Conservation (phyloP, 1,284 basidiomycete species). For the Malassezia arunalokei region DNA sequence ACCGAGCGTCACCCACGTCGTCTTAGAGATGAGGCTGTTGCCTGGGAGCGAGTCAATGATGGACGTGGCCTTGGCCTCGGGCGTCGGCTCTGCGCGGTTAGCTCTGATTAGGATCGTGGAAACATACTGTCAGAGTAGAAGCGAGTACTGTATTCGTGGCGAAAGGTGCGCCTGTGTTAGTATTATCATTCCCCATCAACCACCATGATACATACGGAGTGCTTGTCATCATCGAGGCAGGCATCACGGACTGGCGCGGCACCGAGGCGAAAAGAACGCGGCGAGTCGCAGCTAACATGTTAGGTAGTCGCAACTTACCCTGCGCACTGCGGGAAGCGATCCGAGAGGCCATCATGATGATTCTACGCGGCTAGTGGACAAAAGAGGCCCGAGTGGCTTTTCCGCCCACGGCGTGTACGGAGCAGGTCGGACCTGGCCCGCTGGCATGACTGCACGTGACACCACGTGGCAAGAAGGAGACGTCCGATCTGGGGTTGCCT, state of each 20-base stretch:
- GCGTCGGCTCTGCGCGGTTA: conserved; percentile 46
- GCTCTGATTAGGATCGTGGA: background rate
- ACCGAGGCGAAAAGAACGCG: conserved; percentile 8
- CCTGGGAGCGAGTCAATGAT: conserved; percentile 86
- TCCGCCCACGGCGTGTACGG: conserved; percentile 1
- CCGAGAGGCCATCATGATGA: conserved; percentile 12
- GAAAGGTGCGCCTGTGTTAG: background rate
- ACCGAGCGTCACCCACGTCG: conserved; percentile 74
- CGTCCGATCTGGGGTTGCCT: background rate
- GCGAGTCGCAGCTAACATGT: conserved; percentile 13
- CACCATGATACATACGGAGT: conserved; percentile 1
- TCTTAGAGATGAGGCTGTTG: conserved; percentile 84
- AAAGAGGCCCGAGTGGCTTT: conserved; percentile 4
- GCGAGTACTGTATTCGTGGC: conserved; percentile 25
- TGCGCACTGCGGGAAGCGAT: conserved; percentile 18
- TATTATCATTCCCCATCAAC: background rate
- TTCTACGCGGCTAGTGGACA: conserved; percentile 3
- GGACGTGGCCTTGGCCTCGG: conserved; percentile 75
- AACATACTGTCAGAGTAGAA: conserved; percentile 35
- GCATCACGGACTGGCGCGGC: conserved; percentile 10
- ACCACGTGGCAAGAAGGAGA: conserved; percentile 7
- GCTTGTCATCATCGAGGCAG: background rate
- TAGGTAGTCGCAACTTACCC: background rate
- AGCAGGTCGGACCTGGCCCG: conserved; percentile 10
- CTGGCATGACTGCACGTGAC: conserved; percentile 15